These are phyloP conservation scores for Priceomyces melissophilus DNA, from an alignment of 805 yeast species.

Conservation along the genomic window DNA sequence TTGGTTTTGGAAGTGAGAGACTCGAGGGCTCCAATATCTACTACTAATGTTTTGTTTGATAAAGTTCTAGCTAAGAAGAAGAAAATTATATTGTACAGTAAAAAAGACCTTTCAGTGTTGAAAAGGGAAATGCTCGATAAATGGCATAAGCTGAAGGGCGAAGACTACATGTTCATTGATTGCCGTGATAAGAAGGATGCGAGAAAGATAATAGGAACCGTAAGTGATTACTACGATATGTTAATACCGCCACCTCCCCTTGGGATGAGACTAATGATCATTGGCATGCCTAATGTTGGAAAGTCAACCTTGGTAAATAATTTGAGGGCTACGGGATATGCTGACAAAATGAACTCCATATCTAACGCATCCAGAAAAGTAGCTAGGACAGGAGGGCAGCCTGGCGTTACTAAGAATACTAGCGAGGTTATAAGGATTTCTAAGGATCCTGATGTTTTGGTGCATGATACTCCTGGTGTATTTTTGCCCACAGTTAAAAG, in stretches of 20 bases:
- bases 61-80: slow-evolving; percentile 53
- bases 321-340: slow-evolving; percentile 47
- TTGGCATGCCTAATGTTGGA: slow-evolving; percentile 98
- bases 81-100: slow-evolving; percentile 71
- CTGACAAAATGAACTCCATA: slow-evolving; percentile 19
- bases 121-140: slow-evolving; percentile 28
- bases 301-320: slow-evolving; percentile 84
- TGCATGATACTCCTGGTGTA: slow-evolving; percentile 93
- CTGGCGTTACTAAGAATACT: slow-evolving; percentile 84
- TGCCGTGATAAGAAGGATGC: slow-evolving; percentile 52
- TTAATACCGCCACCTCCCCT: slow-evolving; percentile 78
- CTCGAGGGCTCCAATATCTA: slow-evolving; percentile 81
- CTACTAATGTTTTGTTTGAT: slow-evolving; percentile 78
- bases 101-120: slow-evolving; percentile 59
- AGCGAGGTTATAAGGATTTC: slow-evolving; percentile 70
- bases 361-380: slow-evolving; percentile 53
- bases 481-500: slow-evolving; percentile 70
- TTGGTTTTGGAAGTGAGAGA: slow-evolving; percentile 83
- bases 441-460: slow-evolving; percentile 57
- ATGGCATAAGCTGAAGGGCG: slow-evolving; percentile 31
- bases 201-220: slow-evolving; percentile 43
- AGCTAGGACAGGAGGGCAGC: slow-evolving; percentile 80
- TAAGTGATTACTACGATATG: slow-evolving; percentile 46
- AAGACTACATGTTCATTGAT: slow-evolving; percentile 50
- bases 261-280: slow-evolving; percentile 71